These are phyloP conservation scores for Nothopassalora personata DNA, from an alignment of 2,329 filamentous ascomycete genomes.

Conservation along the genomic window DNA sequence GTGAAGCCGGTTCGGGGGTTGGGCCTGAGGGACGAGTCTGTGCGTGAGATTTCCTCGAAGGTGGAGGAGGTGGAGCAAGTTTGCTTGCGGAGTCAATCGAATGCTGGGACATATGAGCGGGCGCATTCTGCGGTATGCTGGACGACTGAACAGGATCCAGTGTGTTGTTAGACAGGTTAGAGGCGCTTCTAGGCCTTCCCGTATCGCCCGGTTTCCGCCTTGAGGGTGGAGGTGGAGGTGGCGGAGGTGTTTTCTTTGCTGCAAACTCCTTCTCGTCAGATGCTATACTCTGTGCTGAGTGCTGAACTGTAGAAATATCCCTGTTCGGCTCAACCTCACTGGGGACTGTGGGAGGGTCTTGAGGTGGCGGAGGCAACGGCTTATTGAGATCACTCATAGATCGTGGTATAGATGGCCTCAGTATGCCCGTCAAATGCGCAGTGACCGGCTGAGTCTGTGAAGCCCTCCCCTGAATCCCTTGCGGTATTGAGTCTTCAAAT, in stretches of 20 bases:
- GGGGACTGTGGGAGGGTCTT: not conserved
- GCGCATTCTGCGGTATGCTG: not conserved
- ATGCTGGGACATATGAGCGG: conserved; percentile 6
- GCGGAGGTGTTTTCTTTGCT: conserved; percentile 38
- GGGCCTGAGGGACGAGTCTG: conserved; percentile 1
- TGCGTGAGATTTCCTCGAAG: conserved; percentile 23
- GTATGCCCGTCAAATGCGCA: conserved; percentile 17
- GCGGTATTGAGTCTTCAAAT: conserved; percentile 30
- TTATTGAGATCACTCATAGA: conserved; percentile 54
- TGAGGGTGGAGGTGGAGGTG: conserved; percentile 42
- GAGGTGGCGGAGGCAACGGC: conserved; percentile 44
- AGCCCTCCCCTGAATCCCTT: conserved; percentile 15
- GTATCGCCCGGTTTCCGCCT: conserved; percentile 35
- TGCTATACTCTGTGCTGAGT: conserved; percentile 3
- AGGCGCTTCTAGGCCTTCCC: conserved; percentile 23
- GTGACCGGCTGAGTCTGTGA: conserved; percentile 17
- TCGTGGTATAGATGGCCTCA: conserved; percentile 30
- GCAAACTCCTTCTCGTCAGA: not conserved
- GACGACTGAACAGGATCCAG: conserved; percentile 5
- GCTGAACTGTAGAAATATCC: not conserved
- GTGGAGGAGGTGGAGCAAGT: conserved; percentile 29
- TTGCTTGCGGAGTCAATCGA: conserved; percentile 9
- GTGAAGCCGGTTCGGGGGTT: not conserved
- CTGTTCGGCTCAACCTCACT: not conserved
- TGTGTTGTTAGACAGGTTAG: conserved; percentile 24